phyloP scores from a whole-genome alignment of 495 filamentous ascomycete species.

The Polyplosphaeria fusca region DNA sequence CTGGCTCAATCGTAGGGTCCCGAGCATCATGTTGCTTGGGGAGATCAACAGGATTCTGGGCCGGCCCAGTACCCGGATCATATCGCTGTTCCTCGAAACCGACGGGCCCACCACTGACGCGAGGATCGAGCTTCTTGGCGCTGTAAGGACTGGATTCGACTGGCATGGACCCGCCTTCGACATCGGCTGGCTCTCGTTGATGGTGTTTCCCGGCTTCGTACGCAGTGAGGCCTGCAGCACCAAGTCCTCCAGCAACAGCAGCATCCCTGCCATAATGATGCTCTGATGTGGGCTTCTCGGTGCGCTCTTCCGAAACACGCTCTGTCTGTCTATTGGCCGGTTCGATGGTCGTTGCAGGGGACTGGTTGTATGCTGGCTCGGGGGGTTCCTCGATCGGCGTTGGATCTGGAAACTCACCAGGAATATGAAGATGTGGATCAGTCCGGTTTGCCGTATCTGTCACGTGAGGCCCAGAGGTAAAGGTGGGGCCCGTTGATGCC shows the following conservation, averaged over 20 bases:
- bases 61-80: background rate
- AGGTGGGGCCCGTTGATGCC: background rate
- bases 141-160: constrained; percentile 10
- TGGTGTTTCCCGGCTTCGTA: constrained; percentile 26
- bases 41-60: background rate
- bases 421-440: constrained; percentile 31
- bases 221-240: constrained; percentile 17
- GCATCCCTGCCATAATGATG: constrained; percentile 35
- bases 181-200: constrained; percentile 3
- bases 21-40: constrained; percentile 35
- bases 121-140: constrained; percentile 16
- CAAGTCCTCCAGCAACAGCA: constrained; percentile 12
- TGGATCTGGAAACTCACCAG: constrained; percentile 27
- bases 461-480: constrained; percentile 15
- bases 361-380: background rate
- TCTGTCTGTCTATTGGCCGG: background rate
- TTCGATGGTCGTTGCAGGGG: background rate
- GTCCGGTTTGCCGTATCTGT: constrained; percentile 30
- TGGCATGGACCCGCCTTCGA: background rate
- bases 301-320: background rate
- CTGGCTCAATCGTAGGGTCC: constrained; percentile 15
- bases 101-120: constrained; percentile 1
- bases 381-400: constrained; percentile 12
- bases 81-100: background rate
- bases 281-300: background rate